A percentile compares a stretch with the other conserved stretches of the same genome.
Conservation (phyloP, 2,329 filamentous ascomycete genomes). For the Nemania sp. region DNA sequence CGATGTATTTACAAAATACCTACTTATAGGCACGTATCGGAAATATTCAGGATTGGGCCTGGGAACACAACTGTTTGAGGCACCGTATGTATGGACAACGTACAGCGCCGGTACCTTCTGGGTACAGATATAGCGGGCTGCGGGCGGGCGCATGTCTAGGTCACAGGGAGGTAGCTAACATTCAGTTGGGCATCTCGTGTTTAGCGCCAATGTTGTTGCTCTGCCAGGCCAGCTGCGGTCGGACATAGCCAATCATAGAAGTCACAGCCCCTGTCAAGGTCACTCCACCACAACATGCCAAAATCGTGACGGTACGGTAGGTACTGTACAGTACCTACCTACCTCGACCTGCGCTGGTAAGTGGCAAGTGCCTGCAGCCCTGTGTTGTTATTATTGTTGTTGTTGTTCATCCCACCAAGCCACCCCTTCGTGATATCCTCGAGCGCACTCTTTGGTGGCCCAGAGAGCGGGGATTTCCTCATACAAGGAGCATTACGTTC, state of each 20-base stretch:
- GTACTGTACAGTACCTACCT: too few relatives aligned
- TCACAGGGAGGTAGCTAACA: too few relatives aligned
- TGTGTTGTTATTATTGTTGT: slow-evolving; percentile 23
- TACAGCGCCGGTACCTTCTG: too few relatives aligned
- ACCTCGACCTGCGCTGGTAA: slow-evolving; percentile 23
- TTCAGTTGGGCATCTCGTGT: slow-evolving; percentile 9
- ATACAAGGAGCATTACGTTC: slow-evolving; percentile 18
- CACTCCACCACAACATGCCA: slow-evolving; percentile 48
- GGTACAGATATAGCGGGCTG: too few relatives aligned
- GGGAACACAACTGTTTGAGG: too few relatives aligned
- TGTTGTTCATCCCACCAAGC: slow-evolving; percentile 25
- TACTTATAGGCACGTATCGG: too few relatives aligned
- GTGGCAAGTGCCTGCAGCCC: slow-evolving; percentile 23
- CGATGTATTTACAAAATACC: too few relatives aligned
- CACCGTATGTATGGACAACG: too few relatives aligned
- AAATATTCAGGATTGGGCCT: too few relatives aligned
- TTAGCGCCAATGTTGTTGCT: slow-evolving; percentile 42
- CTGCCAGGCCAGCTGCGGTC: slow-evolving; percentile 38
- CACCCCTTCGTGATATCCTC: slow-evolving; percentile 31
- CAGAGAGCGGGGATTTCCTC: slow-evolving; percentile 30
- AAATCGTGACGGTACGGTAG: slow-evolving; percentile 41
- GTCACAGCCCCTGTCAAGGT: slow-evolving; percentile 23
- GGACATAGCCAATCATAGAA: slow-evolving; percentile 43
- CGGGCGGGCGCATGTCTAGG: too few relatives aligned
- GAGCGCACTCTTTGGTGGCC: slow-evolving; percentile 28